Evolutionary conservation across 192 early-diverging fungal species (phyloP).

Genomic region (Coemansia sp.): DNA sequence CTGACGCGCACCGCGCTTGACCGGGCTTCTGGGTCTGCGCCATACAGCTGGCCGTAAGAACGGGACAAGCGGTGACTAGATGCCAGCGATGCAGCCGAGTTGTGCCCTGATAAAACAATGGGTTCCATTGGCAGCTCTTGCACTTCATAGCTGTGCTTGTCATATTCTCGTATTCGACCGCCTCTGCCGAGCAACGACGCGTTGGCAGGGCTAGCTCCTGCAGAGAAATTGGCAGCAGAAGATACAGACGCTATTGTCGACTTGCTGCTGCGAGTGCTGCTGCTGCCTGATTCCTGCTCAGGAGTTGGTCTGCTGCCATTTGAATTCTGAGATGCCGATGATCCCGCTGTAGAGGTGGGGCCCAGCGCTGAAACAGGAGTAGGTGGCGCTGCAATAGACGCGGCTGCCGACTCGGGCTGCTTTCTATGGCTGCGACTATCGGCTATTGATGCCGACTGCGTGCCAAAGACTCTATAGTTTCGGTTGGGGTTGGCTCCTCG

Average conservation of each 20-base stretch:
- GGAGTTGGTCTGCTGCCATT: slow-evolving; percentile 11
- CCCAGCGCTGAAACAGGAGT: slow-evolving; percentile 46
- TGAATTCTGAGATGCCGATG: slow-evolving; percentile 35
- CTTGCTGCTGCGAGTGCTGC: slow-evolving; percentile 31
- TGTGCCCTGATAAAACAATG: slow-evolving; percentile 9
- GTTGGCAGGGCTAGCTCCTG: slow-evolving; percentile 9
- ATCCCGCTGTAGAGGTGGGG: slow-evolving; percentile 25
- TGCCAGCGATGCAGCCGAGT: slow-evolving; percentile 12
- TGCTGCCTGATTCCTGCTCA: slow-evolving; percentile 20
- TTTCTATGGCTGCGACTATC: slow-evolving; percentile 14
- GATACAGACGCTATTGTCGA: slow-evolving; percentile 20
- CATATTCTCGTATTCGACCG: slow-evolving; percentile 22
- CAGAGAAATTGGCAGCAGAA: background rate
- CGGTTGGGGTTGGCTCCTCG: slow-evolving; percentile 42
- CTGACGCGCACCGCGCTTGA: slow-evolving; percentile 43
- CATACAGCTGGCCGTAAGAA: slow-evolving; percentile 13
- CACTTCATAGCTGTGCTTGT: slow-evolving; percentile 28
- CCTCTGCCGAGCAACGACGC: background rate
- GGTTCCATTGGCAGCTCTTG: slow-evolving; percentile 43
- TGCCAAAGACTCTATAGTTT: slow-evolving; percentile 43
- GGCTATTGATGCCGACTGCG: slow-evolving; percentile 17
- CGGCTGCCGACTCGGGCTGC: slow-evolving; percentile 13
- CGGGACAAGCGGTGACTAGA: slow-evolving; percentile 20
- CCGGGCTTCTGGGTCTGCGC: slow-evolving; percentile 33
- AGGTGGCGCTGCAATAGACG: slow-evolving; percentile 27